These are phyloP conservation scores for Musa balbisiana DNA, from an alignment of 202 grass and related monocot species.

Conservation along the genomic window DNA sequence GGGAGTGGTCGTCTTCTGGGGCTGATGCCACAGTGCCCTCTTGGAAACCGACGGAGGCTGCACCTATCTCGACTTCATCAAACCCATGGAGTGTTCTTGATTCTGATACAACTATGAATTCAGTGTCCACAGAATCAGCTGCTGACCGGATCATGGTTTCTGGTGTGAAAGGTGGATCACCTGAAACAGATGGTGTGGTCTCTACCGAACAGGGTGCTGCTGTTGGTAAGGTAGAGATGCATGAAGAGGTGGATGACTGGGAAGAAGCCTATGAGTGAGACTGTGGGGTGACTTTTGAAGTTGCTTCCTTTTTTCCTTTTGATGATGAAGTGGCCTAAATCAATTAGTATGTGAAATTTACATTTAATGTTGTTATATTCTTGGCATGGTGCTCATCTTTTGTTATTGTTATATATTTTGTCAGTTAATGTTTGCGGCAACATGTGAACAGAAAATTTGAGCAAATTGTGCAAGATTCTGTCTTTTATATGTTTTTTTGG, in stretches of 20 bases:
- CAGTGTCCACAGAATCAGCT: neutral
- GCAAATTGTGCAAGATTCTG: no score
- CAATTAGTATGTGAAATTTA: no score
- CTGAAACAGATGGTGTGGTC: slow-evolving; percentile 5
- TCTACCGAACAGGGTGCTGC: neutral
- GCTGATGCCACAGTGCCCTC: slow-evolving; percentile 31
- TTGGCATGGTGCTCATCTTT: no score
- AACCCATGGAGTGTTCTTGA: slow-evolving; percentile 77
- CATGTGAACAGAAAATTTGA: no score
- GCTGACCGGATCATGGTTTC: slow-evolving; percentile 18
- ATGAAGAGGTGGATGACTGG: slow-evolving; percentile 71
- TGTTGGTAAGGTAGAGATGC: slow-evolving; percentile 25
- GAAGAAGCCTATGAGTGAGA: slow-evolving; percentile 76
- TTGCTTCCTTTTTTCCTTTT: neutral
- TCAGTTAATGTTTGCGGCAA: no score
- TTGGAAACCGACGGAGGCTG: slow-evolving; percentile 25
- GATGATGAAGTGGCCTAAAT: no score
- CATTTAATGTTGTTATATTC: no score
- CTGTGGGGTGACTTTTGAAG: slow-evolving; percentile 8
- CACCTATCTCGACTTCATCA: slow-evolving; percentile 28
- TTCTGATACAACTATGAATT: slow-evolving; percentile 30
- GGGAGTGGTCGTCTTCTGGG: slow-evolving; percentile 36
- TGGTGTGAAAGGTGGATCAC: slow-evolving; percentile 7
- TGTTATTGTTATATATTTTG: no score
- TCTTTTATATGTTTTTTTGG: no score